These are phyloP conservation scores for Vaccinium myrtillus DNA, from an alignment of 148 eudicot species.

Conservation along the genomic window DNA sequence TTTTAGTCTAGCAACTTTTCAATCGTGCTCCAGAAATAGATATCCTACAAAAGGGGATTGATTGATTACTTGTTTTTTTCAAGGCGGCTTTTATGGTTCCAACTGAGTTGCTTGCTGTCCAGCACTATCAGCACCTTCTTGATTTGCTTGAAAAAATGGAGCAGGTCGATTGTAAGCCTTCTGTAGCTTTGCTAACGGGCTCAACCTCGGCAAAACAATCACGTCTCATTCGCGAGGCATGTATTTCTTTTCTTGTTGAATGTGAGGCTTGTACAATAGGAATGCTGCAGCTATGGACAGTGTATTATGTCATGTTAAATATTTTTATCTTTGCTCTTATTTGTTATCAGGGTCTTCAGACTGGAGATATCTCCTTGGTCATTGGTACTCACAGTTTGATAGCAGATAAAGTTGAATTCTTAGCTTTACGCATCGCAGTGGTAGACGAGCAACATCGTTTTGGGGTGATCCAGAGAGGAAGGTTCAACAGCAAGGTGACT, in stretches of 20 bases:
- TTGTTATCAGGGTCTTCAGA: constrained; percentile 68
- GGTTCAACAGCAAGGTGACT: constrained; percentile 84
- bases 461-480: constrained; percentile 97
- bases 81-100: constrained; percentile 99
- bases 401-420: constrained; percentile 79
- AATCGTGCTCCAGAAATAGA: not conserved
- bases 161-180: constrained; percentile 42
- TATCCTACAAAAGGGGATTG: constrained; percentile 1
- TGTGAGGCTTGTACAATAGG: not conserved
- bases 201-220: constrained; percentile 84
- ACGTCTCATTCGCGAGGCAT: constrained; percentile 70
- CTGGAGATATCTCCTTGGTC: constrained; percentile 75
- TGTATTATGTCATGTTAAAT: not conserved
- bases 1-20: not conserved
- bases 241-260: constrained; percentile 13
- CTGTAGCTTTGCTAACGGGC: constrained; percentile 81
- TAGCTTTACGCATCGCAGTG: constrained; percentile 79
- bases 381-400: constrained; percentile 95
- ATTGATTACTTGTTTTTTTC: constrained; percentile 11
- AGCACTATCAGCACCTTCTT: constrained; percentile 73
- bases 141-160: constrained; percentile 60
- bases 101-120: constrained; percentile 90
- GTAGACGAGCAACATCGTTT: constrained; percentile 97
- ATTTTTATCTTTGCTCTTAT: constrained; percentile 20
- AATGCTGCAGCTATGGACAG: not conserved